Evolutionary conservation across 176 grass and related monocot genomes (phyloP).

Genomic region (Oryza rufipogon): DNA sequence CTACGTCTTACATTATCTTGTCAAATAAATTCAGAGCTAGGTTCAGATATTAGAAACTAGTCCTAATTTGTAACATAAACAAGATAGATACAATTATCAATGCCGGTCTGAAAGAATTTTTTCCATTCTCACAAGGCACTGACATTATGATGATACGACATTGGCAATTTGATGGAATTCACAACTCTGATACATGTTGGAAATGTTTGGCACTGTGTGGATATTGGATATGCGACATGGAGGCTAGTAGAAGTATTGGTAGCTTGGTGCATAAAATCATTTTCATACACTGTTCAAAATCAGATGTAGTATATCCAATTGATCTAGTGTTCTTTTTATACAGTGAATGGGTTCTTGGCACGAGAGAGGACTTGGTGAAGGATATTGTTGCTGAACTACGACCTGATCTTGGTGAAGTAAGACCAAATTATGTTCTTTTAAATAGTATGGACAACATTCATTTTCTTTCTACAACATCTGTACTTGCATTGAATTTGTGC

Average conservation of each 20-base stretch:
- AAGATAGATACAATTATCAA: slow-evolving; percentile 18
- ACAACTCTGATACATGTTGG: slow-evolving; percentile 33
- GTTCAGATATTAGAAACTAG: slow-evolving; percentile 12
- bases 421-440: slow-evolving; percentile 1
- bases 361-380: slow-evolving; percentile 87
- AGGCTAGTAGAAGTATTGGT: slow-evolving; percentile 36
- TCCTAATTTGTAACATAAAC: slow-evolving; percentile 20
- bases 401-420: slow-evolving; percentile 93
- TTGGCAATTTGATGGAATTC: slow-evolving; percentile 33
- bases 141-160: slow-evolving; percentile 18
- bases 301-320: slow-evolving; percentile 9
- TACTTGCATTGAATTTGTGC: slow-evolving; percentile 24
- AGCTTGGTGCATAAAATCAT: slow-evolving; percentile 28
- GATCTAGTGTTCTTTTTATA: slow-evolving; percentile 28
- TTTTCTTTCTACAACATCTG: slow-evolving; percentile 16
- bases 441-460: not conserved
- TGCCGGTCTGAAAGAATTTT: not conserved
- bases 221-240: slow-evolving; percentile 12
- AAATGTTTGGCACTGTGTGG: slow-evolving; percentile 20
- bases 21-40: slow-evolving; percentile 6
- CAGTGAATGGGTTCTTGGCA: slow-evolving; percentile 99
- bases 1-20: slow-evolving; percentile 16
- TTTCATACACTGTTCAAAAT: slow-evolving; percentile 29
- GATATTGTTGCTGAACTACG: slow-evolving; percentile 84
- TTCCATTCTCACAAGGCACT: not conserved